A percentile compares a stretch with the other conserved stretches of the same genome.
phyloP scores from a whole-genome alignment of 352 stramenopile species.

The Globisporangium barbulae region DNA sequence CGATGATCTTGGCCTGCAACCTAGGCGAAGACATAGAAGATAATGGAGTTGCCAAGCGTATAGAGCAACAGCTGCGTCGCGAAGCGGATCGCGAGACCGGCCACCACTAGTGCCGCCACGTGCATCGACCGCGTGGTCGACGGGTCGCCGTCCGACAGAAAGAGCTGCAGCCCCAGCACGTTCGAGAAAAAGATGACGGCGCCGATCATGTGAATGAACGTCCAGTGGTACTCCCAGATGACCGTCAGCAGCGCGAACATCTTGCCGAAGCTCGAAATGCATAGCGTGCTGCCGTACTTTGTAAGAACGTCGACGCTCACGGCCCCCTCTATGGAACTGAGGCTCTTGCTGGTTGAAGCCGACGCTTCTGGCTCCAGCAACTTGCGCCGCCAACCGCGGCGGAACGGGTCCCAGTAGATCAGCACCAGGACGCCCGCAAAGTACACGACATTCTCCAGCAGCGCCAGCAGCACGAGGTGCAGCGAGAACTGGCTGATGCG shows the following conservation, averaged over 20 bases:
- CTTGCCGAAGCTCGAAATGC: conserved; percentile 82
- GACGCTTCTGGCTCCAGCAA: not conserved
- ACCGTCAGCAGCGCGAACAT: conserved; percentile 80
- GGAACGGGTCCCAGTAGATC: conserved; percentile 52
- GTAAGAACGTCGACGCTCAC: conserved; percentile 22
- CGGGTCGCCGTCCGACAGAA: conserved; percentile 49
- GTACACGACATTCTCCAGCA: conserved; percentile 73
- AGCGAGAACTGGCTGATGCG: conserved; percentile 75
- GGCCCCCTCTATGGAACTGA: not conserved
- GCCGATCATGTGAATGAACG: conserved; percentile 79
- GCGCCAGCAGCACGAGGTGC: conserved; percentile 64
- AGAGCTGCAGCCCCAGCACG: conserved; percentile 62
- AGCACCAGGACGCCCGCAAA: conserved; percentile 43
- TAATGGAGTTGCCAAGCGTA: conserved; percentile 58
- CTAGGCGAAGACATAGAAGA: conserved; percentile 75
- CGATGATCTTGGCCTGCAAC: not conserved
- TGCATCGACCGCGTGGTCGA: conserved; percentile 26
- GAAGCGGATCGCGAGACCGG: conserved; percentile 39
- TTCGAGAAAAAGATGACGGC: conserved; percentile 73
- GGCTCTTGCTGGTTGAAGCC: not conserved
- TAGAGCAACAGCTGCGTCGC: conserved; percentile 57
- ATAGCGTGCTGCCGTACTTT: conserved; percentile 59
- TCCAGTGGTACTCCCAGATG: conserved; percentile 88
- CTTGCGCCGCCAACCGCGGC: conserved; percentile 41
- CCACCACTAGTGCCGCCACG: conserved; percentile 37